Percentiles rank a stretch among this genome's conserved stretches.
These are phyloP conservation scores for Thinopyrum obtusiflorum DNA, from an alignment of 202 grass and related monocot genomes.

Conservation along the genomic window DNA sequence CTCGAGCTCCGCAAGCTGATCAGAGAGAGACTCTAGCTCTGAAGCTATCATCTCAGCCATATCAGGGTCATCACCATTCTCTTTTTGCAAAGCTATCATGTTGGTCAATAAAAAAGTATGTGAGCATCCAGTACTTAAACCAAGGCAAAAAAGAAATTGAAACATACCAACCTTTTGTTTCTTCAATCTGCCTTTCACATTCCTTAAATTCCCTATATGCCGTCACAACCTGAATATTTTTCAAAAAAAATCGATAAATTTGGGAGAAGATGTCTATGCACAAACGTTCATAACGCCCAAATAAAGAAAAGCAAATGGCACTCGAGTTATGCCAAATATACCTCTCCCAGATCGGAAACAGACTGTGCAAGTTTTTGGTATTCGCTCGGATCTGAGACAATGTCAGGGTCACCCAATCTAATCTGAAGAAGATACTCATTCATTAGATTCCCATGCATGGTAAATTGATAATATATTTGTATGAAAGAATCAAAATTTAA, in stretches of 20 bases:
- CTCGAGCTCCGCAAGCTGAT: slow-evolving; percentile 73
- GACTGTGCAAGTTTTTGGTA: slow-evolving; percentile 97
- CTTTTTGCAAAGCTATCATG: slow-evolving; percentile 62
- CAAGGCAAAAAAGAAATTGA: background rate
- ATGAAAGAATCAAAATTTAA: background rate
- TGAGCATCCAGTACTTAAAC: slow-evolving; percentile 1
- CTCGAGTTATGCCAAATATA: slow-evolving; percentile 25
- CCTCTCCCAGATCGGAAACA: slow-evolving; percentile 80
- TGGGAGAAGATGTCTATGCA: background rate
- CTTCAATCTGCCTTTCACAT: slow-evolving; percentile 74
- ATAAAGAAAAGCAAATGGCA: background rate
- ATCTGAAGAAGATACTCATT: slow-evolving; percentile 45
- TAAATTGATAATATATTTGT: slow-evolving; percentile 7
- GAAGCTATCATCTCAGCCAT: slow-evolving; percentile 90
- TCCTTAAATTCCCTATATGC: slow-evolving; percentile 82
- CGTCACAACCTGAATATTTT: slow-evolving; percentile 61
- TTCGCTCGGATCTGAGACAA: slow-evolving; percentile 76
- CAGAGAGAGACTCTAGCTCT: slow-evolving; percentile 73
- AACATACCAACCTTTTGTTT: slow-evolving; percentile 72
- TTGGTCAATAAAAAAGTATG: background rate
- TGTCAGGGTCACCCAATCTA: slow-evolving; percentile 90
- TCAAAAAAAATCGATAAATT: background rate
- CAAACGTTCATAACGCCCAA: background rate
- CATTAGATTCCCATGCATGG: background rate
- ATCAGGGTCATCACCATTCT: slow-evolving; percentile 61